Conservation (phyloP, 1,284 basidiomycete genomes). For the Bjerkandera adusta region DNA sequence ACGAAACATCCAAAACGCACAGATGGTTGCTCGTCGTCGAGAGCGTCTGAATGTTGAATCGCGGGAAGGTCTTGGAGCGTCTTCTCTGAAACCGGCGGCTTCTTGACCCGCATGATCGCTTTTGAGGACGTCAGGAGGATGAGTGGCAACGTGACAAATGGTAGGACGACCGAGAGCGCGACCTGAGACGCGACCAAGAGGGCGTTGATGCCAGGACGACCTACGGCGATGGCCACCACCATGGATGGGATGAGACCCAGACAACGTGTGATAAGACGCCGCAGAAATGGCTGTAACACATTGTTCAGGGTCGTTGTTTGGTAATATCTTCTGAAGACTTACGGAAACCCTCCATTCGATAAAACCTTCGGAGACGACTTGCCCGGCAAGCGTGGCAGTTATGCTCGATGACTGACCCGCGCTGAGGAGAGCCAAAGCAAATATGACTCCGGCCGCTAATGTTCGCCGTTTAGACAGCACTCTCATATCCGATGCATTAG, state of each 20-base stretch:
- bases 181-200: constrained; percentile 90
- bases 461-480: not conserved
- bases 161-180: constrained; percentile 82
- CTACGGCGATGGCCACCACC: constrained; percentile 78
- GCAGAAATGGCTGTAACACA: constrained; percentile 65
- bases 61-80: not conserved
- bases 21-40: not conserved
- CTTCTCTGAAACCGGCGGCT: constrained; percentile 19
- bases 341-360: constrained; percentile 88
- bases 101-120: constrained; percentile 64
- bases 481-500: constrained; percentile 7
- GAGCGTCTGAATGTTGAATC: not conserved
- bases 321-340: constrained; percentile 85
- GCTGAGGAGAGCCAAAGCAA: constrained; percentile 84
- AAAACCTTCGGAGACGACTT: constrained; percentile 94
- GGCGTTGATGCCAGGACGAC: constrained; percentile 72
- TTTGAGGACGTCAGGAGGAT: constrained; percentile 74
- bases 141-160: constrained; percentile 82
- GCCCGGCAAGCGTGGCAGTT: constrained; percentile 89
- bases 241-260: constrained; percentile 90
- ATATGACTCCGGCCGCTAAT: constrained; percentile 74
- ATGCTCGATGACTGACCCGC: constrained; percentile 91
- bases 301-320: constrained; percentile 82
- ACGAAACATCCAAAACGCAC: not conserved
- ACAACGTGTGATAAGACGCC: constrained; percentile 81